phyloP scores from a whole-genome alignment of 2,329 filamentous ascomycete genomes.

The Cladosporium oxysporum region DNA sequence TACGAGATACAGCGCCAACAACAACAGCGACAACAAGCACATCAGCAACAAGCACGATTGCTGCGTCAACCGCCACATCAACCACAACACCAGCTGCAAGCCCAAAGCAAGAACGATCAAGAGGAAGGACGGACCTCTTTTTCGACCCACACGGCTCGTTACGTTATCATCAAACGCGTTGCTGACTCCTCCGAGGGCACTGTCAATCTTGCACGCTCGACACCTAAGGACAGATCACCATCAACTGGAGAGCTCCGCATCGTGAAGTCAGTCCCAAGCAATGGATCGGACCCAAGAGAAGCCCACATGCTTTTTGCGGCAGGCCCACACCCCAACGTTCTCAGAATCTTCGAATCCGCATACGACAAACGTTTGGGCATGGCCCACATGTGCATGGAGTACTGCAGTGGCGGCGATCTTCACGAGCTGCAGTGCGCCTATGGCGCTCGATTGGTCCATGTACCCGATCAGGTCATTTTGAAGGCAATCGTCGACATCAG shows the following conservation, averaged over 20 bases:
- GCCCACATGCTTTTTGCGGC: neutral
- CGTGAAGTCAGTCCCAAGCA: neutral
- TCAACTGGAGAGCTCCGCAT: neutral
- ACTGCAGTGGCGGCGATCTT: slow-evolving; percentile 29
- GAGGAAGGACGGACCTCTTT: neutral
- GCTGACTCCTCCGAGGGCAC: neutral
- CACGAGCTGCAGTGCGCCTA: slow-evolving; percentile 23
- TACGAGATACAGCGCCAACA: neutral
- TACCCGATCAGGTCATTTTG: slow-evolving; percentile 26
- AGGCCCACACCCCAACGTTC: slow-evolving; percentile 3
- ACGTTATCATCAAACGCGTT: neutral
- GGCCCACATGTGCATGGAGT: slow-evolving; percentile 21
- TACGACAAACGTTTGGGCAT: neutral
- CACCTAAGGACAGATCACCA: neutral
- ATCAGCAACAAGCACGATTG: neutral
- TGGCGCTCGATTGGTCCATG: neutral
- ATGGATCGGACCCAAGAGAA: neutral
- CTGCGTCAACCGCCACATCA: neutral
- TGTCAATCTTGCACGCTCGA: neutral
- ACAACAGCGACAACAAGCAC: neutral
- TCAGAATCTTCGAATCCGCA: slow-evolving; percentile 2
- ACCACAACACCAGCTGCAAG: neutral
- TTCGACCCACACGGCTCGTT: neutral
- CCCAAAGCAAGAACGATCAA: neutral
- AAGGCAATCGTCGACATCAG: slow-evolving; percentile 30